These are phyloP conservation scores for Chlorella sp. DNA, from an alignment of 139 green algal genomes.

Conservation along the genomic window DNA sequence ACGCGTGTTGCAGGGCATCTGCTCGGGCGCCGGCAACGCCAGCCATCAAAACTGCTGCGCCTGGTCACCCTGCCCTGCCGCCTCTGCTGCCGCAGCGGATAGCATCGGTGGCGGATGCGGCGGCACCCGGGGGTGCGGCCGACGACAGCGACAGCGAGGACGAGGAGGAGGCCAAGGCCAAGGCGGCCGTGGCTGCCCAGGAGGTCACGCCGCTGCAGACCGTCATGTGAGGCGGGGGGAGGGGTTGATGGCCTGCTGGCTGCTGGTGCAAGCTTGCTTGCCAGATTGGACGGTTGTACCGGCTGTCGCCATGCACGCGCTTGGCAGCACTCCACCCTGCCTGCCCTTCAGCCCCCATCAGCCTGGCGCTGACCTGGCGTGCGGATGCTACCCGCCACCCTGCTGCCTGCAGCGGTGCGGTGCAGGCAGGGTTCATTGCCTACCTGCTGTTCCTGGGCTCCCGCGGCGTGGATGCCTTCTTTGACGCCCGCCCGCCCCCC, in stretches of 20 bases:
- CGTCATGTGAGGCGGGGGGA: constrained; percentile 27
- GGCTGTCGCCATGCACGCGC: too few relatives aligned
- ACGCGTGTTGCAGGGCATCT: too few relatives aligned
- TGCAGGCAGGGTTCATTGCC: constrained; percentile 45
- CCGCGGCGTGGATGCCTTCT: constrained; percentile 47
- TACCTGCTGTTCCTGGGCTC: constrained; percentile 44
- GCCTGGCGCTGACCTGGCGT: too few relatives aligned
- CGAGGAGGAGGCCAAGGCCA: constrained; percentile 28
- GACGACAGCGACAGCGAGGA: constrained; percentile 30
- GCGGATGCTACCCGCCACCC: too few relatives aligned
- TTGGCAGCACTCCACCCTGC: too few relatives aligned
- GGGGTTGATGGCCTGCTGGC: too few relatives aligned
- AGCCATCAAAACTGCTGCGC: too few relatives aligned
- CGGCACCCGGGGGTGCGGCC: neutral
- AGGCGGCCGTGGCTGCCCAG: neutral
- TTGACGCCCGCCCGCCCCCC: constrained; percentile 49
- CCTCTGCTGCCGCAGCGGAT: neutral
- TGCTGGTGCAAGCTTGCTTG: too few relatives aligned
- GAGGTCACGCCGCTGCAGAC: constrained; percentile 28
- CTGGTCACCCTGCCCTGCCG: neutral
- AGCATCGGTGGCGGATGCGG: neutral
- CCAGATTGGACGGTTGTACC: too few relatives aligned
- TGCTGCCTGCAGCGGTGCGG: constrained; percentile 38
- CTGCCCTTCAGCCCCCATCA: too few relatives aligned
- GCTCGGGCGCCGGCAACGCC: too few relatives aligned